A percentile compares a stretch with the other conserved stretches of the same genome.
phyloP scores from a whole-genome alignment of 805 yeast genomes.

The Kluyveromyces wickerhamii region DNA sequence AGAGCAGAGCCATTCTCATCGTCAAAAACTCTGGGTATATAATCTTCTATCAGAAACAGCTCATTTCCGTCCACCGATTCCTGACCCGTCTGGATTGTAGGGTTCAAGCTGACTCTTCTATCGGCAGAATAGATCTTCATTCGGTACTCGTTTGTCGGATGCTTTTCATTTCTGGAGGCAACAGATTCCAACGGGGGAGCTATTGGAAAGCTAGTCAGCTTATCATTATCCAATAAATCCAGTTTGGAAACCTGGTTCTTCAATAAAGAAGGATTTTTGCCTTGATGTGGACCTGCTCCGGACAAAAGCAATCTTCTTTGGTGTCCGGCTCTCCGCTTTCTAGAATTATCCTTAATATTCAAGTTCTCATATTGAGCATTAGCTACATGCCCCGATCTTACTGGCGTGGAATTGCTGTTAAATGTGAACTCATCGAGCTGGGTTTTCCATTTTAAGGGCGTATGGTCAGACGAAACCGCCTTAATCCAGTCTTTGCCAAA shows the following conservation, averaged over 20 bases:
- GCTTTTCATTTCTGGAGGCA: neutral
- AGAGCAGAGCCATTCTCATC: slow-evolving; percentile 5
- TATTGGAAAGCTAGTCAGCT: slow-evolving; percentile 24
- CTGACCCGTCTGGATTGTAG: slow-evolving; percentile 1
- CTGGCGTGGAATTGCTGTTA: slow-evolving; percentile 27
- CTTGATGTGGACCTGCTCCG: slow-evolving; percentile 8
- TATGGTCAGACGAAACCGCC: slow-evolving; percentile 3
- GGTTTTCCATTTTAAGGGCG: slow-evolving; percentile 23
- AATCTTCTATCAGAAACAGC: slow-evolving; percentile 23
- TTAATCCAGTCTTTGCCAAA: slow-evolving; percentile 3
- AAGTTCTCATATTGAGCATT: neutral
- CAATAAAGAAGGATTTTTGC: slow-evolving; percentile 16
- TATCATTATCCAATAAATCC: slow-evolving; percentile 25
- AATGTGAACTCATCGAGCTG: slow-evolving; percentile 22
- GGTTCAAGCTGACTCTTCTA: slow-evolving; percentile 10
- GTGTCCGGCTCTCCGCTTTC: slow-evolving; percentile 2
- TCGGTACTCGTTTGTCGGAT: slow-evolving; percentile 8
- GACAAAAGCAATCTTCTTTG: slow-evolving; percentile 1
- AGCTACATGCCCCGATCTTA: slow-evolving; percentile 9
- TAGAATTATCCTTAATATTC: neutral
- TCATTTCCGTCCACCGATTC: neutral
- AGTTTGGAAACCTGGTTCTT: slow-evolving; percentile 22
- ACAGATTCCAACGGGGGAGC: slow-evolving; percentile 18
- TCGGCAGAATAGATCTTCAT: slow-evolving; percentile 9
- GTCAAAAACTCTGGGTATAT: slow-evolving; percentile 15